These are phyloP conservation scores for bread wheat (Triticum aestivum) DNA, from an alignment of 176 grass and related monocot species.

Conservation along the genomic window DNA sequence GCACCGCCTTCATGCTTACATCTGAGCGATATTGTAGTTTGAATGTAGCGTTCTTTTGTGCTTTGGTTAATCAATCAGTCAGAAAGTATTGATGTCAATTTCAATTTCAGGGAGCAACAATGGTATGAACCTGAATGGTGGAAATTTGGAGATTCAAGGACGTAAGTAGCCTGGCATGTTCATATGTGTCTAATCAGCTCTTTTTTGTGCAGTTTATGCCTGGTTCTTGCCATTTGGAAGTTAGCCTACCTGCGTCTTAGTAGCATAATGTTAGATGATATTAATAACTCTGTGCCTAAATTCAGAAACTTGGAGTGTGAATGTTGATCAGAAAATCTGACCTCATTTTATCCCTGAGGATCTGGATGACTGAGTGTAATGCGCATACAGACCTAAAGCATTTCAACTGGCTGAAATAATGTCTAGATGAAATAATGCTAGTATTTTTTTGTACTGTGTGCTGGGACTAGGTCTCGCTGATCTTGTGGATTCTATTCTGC, in stretches of 20 bases:
- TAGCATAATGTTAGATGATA: not conserved
- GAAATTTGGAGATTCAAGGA: slow-evolving; percentile 98
- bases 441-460: not conserved
- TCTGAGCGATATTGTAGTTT: not conserved
- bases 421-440: not conserved
- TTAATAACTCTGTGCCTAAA: not conserved
- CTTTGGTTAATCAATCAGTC: not conserved
- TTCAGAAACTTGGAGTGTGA: not conserved
- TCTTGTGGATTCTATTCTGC: not conserved
- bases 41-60: not conserved
- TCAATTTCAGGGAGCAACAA: slow-evolving; percentile 71
- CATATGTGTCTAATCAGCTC: not conserved
- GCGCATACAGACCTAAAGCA: not conserved
- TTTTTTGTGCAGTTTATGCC: not conserved
- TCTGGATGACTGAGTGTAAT: not conserved
- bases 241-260: not conserved
- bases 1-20: not conserved
- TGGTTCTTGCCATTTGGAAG: not conserved
- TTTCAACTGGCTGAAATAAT: not conserved
- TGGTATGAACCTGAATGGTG: slow-evolving; percentile 99
- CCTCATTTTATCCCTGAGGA: slow-evolving; percentile 5
- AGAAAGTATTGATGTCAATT: not conserved
- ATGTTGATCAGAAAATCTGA: not conserved
- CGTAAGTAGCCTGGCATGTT: slow-evolving; percentile 52
- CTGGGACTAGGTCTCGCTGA: not conserved